phyloP scores from a whole-genome alignment of 2,329 filamentous ascomycete genomes.

The Verticillium nubilum region DNA sequence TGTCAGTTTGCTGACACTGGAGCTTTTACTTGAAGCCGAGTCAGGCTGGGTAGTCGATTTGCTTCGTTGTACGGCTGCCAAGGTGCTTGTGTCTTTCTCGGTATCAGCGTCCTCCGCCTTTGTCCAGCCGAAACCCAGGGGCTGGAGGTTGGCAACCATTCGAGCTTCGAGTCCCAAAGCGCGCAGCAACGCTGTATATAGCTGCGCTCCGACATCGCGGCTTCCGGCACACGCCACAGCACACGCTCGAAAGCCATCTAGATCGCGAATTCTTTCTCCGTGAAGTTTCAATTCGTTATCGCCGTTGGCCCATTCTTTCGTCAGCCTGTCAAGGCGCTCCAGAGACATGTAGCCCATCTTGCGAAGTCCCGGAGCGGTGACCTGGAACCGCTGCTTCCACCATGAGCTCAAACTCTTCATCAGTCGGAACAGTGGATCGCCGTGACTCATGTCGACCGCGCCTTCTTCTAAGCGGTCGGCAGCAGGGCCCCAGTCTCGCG shows the following conservation, averaged over 20 bases:
- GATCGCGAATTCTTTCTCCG: constrained; percentile 67
- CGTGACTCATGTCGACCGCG: constrained; percentile 70
- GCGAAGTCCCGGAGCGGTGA: constrained; percentile 74
- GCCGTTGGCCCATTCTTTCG: constrained; percentile 62
- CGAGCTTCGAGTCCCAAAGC: constrained; percentile 77
- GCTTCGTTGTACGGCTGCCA: neutral
- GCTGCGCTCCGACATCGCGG: constrained; percentile 78
- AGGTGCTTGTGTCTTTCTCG: constrained; percentile 29
- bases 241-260: constrained; percentile 62
- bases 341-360: constrained; percentile 85
- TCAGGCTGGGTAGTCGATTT: neutral
- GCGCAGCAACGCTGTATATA: constrained; percentile 82
- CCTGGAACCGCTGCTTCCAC: constrained; percentile 80
- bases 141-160: constrained; percentile 79
- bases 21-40: neutral
- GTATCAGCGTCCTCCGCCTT: constrained; percentile 72
- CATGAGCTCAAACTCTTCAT: constrained; percentile 73
- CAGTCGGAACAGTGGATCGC: constrained; percentile 74
- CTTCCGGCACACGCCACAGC: constrained; percentile 74
- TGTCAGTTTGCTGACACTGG: constrained; percentile 9
- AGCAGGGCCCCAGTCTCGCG: constrained; percentile 65
- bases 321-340: constrained; percentile 67
- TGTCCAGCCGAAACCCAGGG: constrained; percentile 85
- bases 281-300: constrained; percentile 57
- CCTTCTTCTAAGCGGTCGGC: constrained; percentile 66